These are phyloP conservation scores for Petunia hybrid DNA, from an alignment of 305 asterid species.

Conservation along the genomic window DNA sequence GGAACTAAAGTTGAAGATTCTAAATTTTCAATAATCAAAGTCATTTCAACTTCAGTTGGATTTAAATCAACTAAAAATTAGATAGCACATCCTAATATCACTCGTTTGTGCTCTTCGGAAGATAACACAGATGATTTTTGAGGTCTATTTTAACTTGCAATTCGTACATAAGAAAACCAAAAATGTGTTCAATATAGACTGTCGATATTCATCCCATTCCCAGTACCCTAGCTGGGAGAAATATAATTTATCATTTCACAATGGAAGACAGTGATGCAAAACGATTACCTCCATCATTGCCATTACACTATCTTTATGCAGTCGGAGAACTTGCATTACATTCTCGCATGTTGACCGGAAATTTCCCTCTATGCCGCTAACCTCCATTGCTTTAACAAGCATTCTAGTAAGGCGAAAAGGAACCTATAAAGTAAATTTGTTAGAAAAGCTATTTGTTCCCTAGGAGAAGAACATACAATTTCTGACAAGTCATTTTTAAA, in stretches of 20 bases:
- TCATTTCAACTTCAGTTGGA: slow-evolving; percentile 20
- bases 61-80: neutral
- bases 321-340: slow-evolving; percentile 97
- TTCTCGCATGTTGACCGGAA: slow-evolving; percentile 98
- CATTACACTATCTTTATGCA: slow-evolving; percentile 96
- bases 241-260: neutral
- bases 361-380: slow-evolving; percentile 98
- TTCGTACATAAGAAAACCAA: neutral
- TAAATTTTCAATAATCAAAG: neutral
- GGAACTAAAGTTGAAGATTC: neutral
- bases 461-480: neutral
- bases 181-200: slow-evolving; percentile 8
- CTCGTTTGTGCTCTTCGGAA: neutral
- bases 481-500: neutral
- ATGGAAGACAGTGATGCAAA: slow-evolving; percentile 29
- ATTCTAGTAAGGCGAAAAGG: slow-evolving; percentile 99
- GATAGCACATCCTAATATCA: slow-evolving; percentile 18
- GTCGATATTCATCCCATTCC: neutral
- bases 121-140: neutral
- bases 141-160: neutral
- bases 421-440: slow-evolving; percentile 61
- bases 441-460: slow-evolving; percentile 28
- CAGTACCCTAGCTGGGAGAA: neutral
- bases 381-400: slow-evolving; percentile 99
- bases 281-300: slow-evolving; percentile 99